phyloP scores from a whole-genome alignment of 2,329 filamentous ascomycete genomes.

The Fusarium devonianum region DNA sequence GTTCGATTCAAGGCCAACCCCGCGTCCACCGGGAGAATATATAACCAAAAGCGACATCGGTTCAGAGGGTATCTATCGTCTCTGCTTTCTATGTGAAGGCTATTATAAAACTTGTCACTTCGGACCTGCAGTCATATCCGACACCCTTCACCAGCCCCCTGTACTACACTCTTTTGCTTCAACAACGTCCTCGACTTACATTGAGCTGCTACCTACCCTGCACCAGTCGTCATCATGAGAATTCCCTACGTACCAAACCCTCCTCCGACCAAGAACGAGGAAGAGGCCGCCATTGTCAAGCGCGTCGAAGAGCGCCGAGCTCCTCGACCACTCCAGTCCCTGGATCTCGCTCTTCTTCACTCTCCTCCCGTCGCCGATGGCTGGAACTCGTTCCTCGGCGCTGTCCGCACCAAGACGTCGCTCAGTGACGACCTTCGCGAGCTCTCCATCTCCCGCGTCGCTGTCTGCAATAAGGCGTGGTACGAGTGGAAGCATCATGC shows the following conservation, averaged over 20 bases:
- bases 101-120: too few species aligned
- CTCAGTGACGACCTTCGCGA: conserved; percentile 69
- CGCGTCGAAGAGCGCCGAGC: conserved; percentile 71
- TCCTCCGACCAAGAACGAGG: conserved; percentile 51
- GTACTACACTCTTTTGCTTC: not conserved
- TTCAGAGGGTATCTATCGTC: not conserved
- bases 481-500: conserved; percentile 87
- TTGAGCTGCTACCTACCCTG: conserved; percentile 14
- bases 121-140: too few species aligned
- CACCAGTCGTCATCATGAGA: conserved; percentile 59
- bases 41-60: conserved; percentile 37
- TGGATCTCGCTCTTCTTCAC: conserved; percentile 81
- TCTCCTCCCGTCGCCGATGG: conserved; percentile 77
- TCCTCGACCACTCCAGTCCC: conserved; percentile 73
- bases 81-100: too few species aligned
- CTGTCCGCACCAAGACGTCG: conserved; percentile 62
- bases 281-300: conserved; percentile 64
- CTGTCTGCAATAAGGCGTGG: conserved; percentile 80
- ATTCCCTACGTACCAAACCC: conserved; percentile 69
- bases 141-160: not conserved
- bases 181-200: conserved; percentile 13
- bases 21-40: conserved; percentile 40
- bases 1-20: conserved; percentile 36
- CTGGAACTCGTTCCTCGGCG: conserved; percentile 74
- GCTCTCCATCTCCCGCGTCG: conserved; percentile 81